These are phyloP conservation scores for Quercus cerris DNA, from an alignment of 306 rosid genomes.

Conservation along the genomic window DNA sequence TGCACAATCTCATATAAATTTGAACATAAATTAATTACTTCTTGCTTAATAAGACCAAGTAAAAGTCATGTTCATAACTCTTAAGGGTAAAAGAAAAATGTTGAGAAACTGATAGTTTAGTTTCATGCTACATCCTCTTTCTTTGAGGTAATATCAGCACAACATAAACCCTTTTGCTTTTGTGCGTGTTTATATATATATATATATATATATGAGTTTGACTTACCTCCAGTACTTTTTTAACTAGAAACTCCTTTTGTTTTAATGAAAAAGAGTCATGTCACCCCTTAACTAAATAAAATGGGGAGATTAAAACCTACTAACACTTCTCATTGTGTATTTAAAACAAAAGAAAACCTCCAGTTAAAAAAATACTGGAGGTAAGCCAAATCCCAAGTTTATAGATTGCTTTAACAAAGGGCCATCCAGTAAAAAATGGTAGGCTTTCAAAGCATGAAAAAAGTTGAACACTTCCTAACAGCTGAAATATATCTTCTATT, in stretches of 20 bases:
- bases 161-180: no score
- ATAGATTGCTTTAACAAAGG: background rate
- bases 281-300: no score
- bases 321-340: rapidly evolving
- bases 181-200: no score
- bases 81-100: background rate
- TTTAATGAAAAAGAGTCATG: no score
- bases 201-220: no score
- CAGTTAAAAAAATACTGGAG: rapidly evolving
- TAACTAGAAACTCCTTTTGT: rapidly evolving
- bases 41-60: background rate
- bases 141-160: background rate
- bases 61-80: background rate
- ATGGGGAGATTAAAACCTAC: rapidly evolving
- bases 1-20: background rate
- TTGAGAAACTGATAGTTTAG: background rate
- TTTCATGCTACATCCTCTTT: background rate
- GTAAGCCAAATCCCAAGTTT: background rate
- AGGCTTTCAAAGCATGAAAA: no score
- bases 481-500: no score
- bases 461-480: no score
- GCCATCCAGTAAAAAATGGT: background rate
- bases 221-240: no score
- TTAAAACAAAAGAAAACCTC: rapidly evolving
- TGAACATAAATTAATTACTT: background rate